Conservation (phyloP, 225 moss, liverwort and hornwort genomes). For the Physcomitrellopsis africana region DNA sequence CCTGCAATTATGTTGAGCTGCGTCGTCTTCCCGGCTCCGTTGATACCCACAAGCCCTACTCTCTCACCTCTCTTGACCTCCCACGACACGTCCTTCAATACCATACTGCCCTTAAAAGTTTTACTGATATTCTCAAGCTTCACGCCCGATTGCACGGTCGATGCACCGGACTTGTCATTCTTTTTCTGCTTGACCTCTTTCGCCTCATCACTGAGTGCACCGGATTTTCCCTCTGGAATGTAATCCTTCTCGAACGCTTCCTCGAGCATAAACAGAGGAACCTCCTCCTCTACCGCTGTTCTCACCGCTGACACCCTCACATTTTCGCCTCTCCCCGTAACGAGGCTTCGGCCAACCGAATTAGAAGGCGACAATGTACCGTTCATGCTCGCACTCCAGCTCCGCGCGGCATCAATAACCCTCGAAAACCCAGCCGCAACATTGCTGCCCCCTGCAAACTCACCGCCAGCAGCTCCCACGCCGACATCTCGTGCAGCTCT, state of each 20-base stretch:
- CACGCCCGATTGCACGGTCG: slow-evolving; percentile 52
- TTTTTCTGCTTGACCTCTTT: slow-evolving; percentile 32
- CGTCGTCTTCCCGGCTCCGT: slow-evolving; percentile 73
- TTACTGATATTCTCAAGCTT: slow-evolving; percentile 68
- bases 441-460: slow-evolving; percentile 21
- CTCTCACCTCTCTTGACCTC: slow-evolving; percentile 70
- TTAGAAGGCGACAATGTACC: neutral
- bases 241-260: slow-evolving; percentile 42
- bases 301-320: slow-evolving; percentile 32
- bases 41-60: slow-evolving; percentile 69
- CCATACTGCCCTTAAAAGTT: slow-evolving; percentile 51
- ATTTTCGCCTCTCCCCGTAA: neutral
- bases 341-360: neutral
- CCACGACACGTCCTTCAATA: slow-evolving; percentile 67
- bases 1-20: slow-evolving; percentile 74
- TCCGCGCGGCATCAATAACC: neutral
- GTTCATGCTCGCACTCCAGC: slow-evolving; percentile 6
- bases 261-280: slow-evolving; percentile 46
- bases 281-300: slow-evolving; percentile 42
- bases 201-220: neutral
- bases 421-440: slow-evolving; percentile 7
- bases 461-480: neutral
- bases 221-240: slow-evolving; percentile 14
- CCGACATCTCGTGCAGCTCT: neutral
- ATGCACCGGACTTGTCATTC: slow-evolving; percentile 51